These are phyloP conservation scores for Xylariaceae sp. DNA, from an alignment of 2,329 filamentous ascomycete genomes.

Conservation along the genomic window DNA sequence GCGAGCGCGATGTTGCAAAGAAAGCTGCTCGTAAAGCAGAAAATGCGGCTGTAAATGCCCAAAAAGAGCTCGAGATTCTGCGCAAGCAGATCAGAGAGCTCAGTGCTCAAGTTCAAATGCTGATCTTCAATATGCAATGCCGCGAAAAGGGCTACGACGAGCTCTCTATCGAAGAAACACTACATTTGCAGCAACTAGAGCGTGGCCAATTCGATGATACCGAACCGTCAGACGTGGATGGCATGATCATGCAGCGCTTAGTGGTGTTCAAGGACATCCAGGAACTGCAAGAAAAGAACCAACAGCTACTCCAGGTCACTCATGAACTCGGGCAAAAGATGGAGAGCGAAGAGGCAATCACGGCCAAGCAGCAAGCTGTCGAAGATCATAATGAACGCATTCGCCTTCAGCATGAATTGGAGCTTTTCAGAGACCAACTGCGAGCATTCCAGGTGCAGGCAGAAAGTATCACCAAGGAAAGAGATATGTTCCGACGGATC, in stretches of 20 bases:
- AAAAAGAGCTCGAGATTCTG: slow-evolving; percentile 71
- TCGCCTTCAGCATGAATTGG: slow-evolving; percentile 65
- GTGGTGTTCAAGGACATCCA: slow-evolving; percentile 82
- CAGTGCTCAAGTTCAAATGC: slow-evolving; percentile 83
- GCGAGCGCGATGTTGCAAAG: slow-evolving; percentile 73
- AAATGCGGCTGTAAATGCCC: slow-evolving; percentile 59
- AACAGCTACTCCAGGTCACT: slow-evolving; percentile 75
- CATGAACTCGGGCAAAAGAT: slow-evolving; percentile 82
- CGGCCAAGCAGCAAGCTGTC: slow-evolving; percentile 58
- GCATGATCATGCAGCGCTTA: slow-evolving; percentile 85
- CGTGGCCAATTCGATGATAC: slow-evolving; percentile 70
- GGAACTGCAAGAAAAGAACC: slow-evolving; percentile 84
- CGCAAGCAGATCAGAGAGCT: slow-evolving; percentile 85
- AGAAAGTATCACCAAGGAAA: slow-evolving; percentile 90
- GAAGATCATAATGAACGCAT: slow-evolving; percentile 69
- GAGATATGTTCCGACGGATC: slow-evolving; percentile 96
- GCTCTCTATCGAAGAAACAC: slow-evolving; percentile 66
- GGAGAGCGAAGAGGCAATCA: slow-evolving; percentile 82
- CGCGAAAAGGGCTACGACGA: slow-evolving; percentile 73
- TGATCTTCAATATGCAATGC: slow-evolving; percentile 81
- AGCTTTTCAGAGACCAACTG: slow-evolving; percentile 77
- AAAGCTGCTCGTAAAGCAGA: slow-evolving; percentile 77
- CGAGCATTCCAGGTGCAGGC: slow-evolving; percentile 76
- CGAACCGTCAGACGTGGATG: slow-evolving; percentile 78
- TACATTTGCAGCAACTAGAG: slow-evolving; percentile 73